These are phyloP conservation scores for Mucor circinelloides DNA, from an alignment of 371 early-diverging fungal genomes.

Conservation along the genomic window DNA sequence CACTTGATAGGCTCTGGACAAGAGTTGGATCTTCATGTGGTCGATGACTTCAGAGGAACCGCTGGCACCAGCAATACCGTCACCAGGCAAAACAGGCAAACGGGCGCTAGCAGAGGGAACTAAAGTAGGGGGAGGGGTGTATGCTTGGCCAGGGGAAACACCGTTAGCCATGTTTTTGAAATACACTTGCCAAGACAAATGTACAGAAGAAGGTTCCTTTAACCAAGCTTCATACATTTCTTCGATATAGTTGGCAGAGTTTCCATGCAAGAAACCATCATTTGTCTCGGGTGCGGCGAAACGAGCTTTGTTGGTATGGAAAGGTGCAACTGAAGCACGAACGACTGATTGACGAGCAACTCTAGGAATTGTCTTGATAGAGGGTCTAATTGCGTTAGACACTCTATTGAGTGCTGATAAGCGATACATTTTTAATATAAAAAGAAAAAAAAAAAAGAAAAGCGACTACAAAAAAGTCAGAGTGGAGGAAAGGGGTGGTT, in stretches of 20 bases:
- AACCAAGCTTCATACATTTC: slow-evolving; percentile 96
- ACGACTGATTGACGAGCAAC: slow-evolving; percentile 20
- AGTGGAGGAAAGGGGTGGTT: background rate
- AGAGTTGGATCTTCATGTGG: slow-evolving; percentile 97
- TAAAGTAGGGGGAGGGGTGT: slow-evolving; percentile 81
- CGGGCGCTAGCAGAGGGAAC: slow-evolving; percentile 71
- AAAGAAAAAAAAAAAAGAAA: slow-evolving; percentile 4
- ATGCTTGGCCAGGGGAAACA: slow-evolving; percentile 73
- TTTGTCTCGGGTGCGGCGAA: slow-evolving; percentile 32
- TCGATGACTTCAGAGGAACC: slow-evolving; percentile 80
- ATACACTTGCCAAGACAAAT: slow-evolving; percentile 96
- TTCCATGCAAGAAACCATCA: slow-evolving; percentile 65
- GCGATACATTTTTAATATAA: slow-evolving; percentile 35
- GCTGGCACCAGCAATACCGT: slow-evolving; percentile 26
- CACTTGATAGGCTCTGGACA: slow-evolving; percentile 96
- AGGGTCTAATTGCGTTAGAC: slow-evolving; percentile 22
- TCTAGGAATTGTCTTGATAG: slow-evolving; percentile 11
- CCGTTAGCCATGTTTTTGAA: slow-evolving; percentile 88
- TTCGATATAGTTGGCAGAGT: slow-evolving; percentile 87
- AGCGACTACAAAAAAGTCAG: slow-evolving; percentile 2
- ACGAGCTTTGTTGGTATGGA: slow-evolving; percentile 33
- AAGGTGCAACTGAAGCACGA: slow-evolving; percentile 28
- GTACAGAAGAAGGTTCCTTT: slow-evolving; percentile 90
- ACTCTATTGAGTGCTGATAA: slow-evolving; percentile 33
- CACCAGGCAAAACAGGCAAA: slow-evolving; percentile 62